Percentiles rank a stretch among this genome's conserved stretches.
Conservation (phyloP, 2,329 filamentous ascomycete genomes). For the Drechslerella dactyloides region DNA sequence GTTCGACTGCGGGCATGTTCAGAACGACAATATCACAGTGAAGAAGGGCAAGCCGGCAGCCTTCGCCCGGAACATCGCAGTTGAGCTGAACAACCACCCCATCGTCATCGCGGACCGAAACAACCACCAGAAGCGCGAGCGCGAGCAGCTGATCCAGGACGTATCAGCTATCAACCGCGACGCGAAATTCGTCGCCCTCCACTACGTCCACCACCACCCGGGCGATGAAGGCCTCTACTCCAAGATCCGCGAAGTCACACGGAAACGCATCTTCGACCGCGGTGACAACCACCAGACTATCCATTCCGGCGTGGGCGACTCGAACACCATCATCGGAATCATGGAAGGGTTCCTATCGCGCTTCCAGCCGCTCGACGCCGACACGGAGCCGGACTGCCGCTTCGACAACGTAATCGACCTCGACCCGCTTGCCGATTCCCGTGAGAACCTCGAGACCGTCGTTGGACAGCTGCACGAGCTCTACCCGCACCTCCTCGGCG, state of each 20-base stretch:
- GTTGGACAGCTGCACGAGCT: conserved; percentile 73
- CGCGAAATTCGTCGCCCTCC: conserved; percentile 79
- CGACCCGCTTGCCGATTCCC: conserved; percentile 76
- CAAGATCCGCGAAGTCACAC: conserved; percentile 75
- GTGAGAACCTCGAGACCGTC: conserved; percentile 82
- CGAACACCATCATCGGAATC: conserved; percentile 78
- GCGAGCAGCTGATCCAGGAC: conserved; percentile 84
- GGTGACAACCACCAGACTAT: conserved; percentile 99
- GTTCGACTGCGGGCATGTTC: conserved; percentile 89
- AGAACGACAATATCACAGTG: conserved; percentile 93
- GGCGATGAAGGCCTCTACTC: conserved; percentile 65
- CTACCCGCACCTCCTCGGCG: conserved; percentile 77
- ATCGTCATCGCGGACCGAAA: conserved; percentile 92
- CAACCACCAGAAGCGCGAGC: conserved; percentile 86
- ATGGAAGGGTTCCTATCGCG: conserved; percentile 93
- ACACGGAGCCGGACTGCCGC: conserved; percentile 73
- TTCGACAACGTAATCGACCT: conserved; percentile 88
- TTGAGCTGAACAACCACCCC: conserved; percentile 59
- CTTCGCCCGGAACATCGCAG: conserved; percentile 68
- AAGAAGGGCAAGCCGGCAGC: conserved; percentile 74
- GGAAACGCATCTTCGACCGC: conserved; percentile 77
- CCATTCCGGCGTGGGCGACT: conserved; percentile 75
- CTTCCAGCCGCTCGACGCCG: conserved; percentile 77
- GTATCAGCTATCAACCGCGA: conserved; percentile 68
- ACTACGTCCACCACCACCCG: conserved; percentile 76